Evolutionary conservation across 371 early-diverging fungal genomes (phyloP).

Genomic region (Smittium mucronatum): DNA sequence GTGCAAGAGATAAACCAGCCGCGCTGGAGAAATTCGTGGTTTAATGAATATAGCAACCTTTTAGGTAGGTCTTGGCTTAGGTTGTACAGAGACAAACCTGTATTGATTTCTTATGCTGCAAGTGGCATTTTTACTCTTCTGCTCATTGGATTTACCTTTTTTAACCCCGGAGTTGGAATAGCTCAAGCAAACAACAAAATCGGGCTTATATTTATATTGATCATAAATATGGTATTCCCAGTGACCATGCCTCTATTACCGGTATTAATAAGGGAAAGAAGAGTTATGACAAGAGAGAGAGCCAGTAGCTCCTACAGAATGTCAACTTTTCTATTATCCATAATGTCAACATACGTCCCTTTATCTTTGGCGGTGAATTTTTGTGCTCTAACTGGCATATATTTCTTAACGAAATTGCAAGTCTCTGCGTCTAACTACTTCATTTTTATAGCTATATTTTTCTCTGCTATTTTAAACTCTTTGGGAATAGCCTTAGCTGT

Average conservation of each 20-base stretch:
- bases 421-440: constrained; percentile 25
- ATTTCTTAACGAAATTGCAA: constrained; percentile 28
- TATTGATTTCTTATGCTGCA: constrained; percentile 14
- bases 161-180: constrained; percentile 22
- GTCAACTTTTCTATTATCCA: constrained; percentile 21
- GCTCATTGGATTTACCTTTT: constrained; percentile 28
- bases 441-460: constrained; percentile 18
- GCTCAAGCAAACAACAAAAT: constrained; percentile 27
- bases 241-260: constrained; percentile 23
- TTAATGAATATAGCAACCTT: constrained; percentile 17
- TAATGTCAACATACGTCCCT: constrained; percentile 17
- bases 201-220: constrained; percentile 24
- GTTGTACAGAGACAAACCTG: constrained; percentile 17
- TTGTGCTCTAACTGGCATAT: constrained; percentile 19
- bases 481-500: constrained; percentile 27
- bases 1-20: too few relatives aligned
- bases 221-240: constrained; percentile 20
- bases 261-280: constrained; percentile 21
- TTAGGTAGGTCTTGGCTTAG: constrained; percentile 26
- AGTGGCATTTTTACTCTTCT: constrained; percentile 17
- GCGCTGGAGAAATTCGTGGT: constrained; percentile 18
- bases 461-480: constrained; percentile 17
- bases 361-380: constrained; percentile 15
- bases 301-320: constrained; percentile 29
- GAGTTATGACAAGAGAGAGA: constrained; percentile 26